Conservation (phyloP, 805 yeast species). For the Scheffersomyces lignosus region DNA sequence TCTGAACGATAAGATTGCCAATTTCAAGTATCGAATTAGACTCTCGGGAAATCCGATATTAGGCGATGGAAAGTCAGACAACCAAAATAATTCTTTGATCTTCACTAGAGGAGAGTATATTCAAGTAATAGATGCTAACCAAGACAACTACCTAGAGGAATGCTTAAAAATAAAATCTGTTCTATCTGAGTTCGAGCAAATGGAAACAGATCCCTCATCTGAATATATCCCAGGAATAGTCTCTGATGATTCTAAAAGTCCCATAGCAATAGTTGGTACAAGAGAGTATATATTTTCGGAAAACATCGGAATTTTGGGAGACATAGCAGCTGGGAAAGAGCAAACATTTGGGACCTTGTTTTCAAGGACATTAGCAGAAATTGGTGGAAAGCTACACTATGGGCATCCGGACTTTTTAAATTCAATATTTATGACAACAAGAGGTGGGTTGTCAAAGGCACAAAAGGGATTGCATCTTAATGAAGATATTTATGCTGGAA, state of each 20-base stretch:
- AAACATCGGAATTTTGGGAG: conserved; percentile 89
- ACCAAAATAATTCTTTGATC: conserved; percentile 84
- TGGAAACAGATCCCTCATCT: conserved; percentile 53
- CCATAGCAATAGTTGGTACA: conserved; percentile 93
- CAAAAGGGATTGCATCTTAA: conserved; percentile 90
- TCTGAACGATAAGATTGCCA: conserved; percentile 53
- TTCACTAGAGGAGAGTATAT: conserved; percentile 93
- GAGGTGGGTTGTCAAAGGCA: conserved; percentile 95
- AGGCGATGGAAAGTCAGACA: conserved; percentile 96
- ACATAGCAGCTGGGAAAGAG: conserved; percentile 96
- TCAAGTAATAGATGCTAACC: conserved; percentile 94
- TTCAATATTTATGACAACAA: conserved; percentile 86
- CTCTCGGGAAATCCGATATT: conserved; percentile 92
- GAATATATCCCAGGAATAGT: conserved; percentile 57
- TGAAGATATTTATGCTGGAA: conserved; percentile 96
- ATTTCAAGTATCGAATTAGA: conserved; percentile 53
- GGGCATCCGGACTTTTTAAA: conserved; percentile 97
- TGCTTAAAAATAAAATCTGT: conserved; percentile 88
- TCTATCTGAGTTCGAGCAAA: conserved; percentile 87
- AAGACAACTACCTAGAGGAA: conserved; percentile 93
- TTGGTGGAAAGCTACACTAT: conserved; percentile 92
- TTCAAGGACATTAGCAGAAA: conserved; percentile 89
- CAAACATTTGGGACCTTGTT: conserved; percentile 96
- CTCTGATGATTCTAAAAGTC: conserved; percentile 31
- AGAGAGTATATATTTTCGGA: conserved; percentile 94